These are phyloP conservation scores for Eucalyptus polyanthemos DNA, from an alignment of 345 rosid species.

Conservation along the genomic window DNA sequence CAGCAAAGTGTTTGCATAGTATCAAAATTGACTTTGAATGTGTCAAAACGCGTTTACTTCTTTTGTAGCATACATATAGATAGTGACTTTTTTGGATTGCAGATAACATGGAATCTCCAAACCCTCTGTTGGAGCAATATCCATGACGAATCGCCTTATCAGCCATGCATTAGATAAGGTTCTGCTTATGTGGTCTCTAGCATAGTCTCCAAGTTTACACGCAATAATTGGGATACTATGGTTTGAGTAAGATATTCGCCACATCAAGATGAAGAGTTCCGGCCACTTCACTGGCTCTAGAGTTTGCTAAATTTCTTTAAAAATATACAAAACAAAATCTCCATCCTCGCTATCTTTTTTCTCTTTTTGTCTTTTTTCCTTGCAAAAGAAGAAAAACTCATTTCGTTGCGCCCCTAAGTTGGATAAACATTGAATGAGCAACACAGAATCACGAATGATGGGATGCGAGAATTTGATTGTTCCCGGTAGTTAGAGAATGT, in stretches of 20 bases:
- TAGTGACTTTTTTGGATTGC: background rate
- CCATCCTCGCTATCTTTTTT: background rate
- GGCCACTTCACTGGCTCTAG: background rate
- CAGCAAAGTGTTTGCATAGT: background rate
- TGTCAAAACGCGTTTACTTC: background rate
- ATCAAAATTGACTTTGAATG: background rate
- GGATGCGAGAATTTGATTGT: background rate
- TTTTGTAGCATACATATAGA: background rate
- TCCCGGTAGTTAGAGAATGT: background rate
- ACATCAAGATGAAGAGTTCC: background rate
- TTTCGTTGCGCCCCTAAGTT: background rate
- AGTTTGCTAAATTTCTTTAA: background rate
- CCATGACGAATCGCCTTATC: background rate
- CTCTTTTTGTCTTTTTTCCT: background rate
- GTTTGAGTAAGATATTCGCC: background rate
- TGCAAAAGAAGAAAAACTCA: background rate
- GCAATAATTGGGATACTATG: background rate
- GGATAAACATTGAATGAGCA: background rate
- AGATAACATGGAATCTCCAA: background rate
- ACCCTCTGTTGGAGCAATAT: background rate
- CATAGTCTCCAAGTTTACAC: background rate
- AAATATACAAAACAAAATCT: background rate
- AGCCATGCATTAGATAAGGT: background rate
- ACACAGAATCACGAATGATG: background rate
- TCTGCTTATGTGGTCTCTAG: background rate